These are phyloP conservation scores for Harrya chromipes DNA, from an alignment of 768 basidiomycete genomes.

Conservation along the genomic window DNA sequence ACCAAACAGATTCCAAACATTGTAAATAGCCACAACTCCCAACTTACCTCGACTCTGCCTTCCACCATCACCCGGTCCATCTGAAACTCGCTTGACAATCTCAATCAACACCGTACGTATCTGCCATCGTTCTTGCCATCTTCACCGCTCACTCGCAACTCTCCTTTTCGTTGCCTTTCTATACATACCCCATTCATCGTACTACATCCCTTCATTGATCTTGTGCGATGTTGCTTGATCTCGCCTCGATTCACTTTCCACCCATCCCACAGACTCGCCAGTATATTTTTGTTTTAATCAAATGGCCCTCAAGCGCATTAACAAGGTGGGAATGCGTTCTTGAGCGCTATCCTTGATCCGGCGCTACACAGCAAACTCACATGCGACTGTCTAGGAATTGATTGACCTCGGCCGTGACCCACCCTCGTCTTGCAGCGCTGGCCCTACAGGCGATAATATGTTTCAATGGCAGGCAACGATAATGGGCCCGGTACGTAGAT, in stretches of 20 bases:
- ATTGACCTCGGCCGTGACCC: constrained; percentile 99
- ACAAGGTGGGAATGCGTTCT: constrained; percentile 65
- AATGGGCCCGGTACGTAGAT: constrained; percentile 88
- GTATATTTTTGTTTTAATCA: constrained; percentile 8
- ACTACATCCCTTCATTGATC: constrained; percentile 29
- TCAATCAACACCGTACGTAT: constrained; percentile 11
- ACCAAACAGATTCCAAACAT: constrained; percentile 39
- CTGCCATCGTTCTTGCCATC: background rate
- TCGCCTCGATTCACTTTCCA: constrained; percentile 16
- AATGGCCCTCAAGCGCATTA: constrained; percentile 99
- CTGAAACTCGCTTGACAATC: constrained; percentile 2
- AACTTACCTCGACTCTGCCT: constrained; percentile 17
- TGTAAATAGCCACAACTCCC: constrained; percentile 34
- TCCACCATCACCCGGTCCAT: constrained; percentile 24
- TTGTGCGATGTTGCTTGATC: constrained; percentile 37
- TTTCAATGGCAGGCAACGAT: constrained; percentile 99
- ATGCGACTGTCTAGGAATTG: constrained; percentile 69
- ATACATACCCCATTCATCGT: background rate
- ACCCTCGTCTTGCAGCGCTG: constrained; percentile 98
- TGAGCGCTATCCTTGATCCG: background rate
- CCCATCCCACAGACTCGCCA: constrained; percentile 14
- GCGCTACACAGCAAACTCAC: constrained; percentile 14
- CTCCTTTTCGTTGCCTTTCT: background rate
- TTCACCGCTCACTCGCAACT: background rate
- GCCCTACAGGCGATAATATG: constrained; percentile 96